Conservation (phyloP, 2,329 filamentous ascomycete genomes). For the Exophiala oligosperma region DNA sequence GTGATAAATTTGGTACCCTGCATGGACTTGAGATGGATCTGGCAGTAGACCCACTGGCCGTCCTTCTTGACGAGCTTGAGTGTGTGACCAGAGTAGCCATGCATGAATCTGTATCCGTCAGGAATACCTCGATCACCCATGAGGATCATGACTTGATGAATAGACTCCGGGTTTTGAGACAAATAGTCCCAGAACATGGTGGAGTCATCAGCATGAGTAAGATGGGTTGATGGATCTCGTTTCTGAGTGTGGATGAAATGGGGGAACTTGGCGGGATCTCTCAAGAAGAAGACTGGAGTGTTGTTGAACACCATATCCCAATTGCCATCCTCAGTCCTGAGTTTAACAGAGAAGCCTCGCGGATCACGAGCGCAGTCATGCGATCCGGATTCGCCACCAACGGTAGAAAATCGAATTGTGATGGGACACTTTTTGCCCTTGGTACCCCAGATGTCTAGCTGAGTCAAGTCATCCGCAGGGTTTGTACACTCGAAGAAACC, state of each 20-base stretch:
- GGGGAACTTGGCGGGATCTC: conserved; percentile 65
- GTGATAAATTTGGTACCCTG: conserved; percentile 55
- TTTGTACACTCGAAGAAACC: conserved; percentile 43
- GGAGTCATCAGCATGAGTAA: conserved; percentile 45
- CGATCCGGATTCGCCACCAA: conserved; percentile 71
- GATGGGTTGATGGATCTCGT: conserved; percentile 54
- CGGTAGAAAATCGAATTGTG: conserved; percentile 71
- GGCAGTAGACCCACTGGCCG: conserved; percentile 54
- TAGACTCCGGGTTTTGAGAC: conserved; percentile 54
- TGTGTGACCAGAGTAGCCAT: conserved; percentile 55
- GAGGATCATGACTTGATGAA: conserved; percentile 56
- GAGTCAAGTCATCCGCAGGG: conserved; percentile 52
- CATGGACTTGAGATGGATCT: conserved; percentile 56
- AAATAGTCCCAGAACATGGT: conserved; percentile 46
- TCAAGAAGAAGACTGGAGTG: conserved; percentile 65
- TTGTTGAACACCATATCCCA: conserved; percentile 74
- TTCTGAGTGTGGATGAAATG: conserved; percentile 63
- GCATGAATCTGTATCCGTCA: conserved; percentile 57
- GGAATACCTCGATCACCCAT: conserved; percentile 58
- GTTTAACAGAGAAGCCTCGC: conserved; percentile 71
- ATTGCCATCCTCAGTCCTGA: conserved; percentile 72
- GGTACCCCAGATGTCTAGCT: conserved; percentile 52
- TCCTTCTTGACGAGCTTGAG: conserved; percentile 56
- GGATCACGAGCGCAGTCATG: conserved; percentile 72
- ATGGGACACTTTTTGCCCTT: conserved; percentile 69